Evolutionary conservation across 2,329 filamentous ascomycete species (phyloP), one percentile per base, ranked within the genome.

Genomic region (Sordariomycetes sp.): DNA sequence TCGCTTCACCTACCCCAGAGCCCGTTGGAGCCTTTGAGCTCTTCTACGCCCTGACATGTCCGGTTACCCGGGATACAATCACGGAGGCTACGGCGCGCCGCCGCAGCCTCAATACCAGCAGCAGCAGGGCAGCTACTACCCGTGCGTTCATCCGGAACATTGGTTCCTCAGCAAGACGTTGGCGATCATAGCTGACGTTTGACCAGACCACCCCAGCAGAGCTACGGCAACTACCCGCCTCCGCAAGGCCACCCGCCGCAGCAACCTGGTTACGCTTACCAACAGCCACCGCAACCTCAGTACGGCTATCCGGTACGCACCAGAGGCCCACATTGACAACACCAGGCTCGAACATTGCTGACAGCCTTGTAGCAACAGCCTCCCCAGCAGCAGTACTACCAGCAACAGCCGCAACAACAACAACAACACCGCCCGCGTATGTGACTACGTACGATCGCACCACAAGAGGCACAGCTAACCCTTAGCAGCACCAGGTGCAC

Each of bases 51-150:
- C 40, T 30, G 46, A 42, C 39, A 82, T 81, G 77, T 79, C 77
- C 44, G 75, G 73, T 49, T 81, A 78, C 53, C 73, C 72, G 43
- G 59, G 61, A 31, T 76, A 78, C 49, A 60, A 65, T 38, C 61
- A 61, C 51, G 68, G 68, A 41, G 60, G 61, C 51, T 66, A 52
- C 40, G 52, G 53, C 36, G 49, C 43, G 21, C 54, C 50, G 33
- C 51, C 49, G 36, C 54, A 57, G 38, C 56, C 55, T 35, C 64
- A 70, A 40, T 55, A 51, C 36, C 50, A 46, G 21, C 68, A 68
- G 42, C 55, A 57, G 42, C 56, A 58, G 42, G 54, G 53, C 39
- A 53, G 58, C 45, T 69, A 68, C 49, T 72, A 72, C 46, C 66
- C 69, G 66, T 74, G 67, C 44, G 61, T 49, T 39, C 29, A 34